phyloP scores from a whole-genome alignment of 139 green algal species.

The Chlamydomonas urium region DNA sequence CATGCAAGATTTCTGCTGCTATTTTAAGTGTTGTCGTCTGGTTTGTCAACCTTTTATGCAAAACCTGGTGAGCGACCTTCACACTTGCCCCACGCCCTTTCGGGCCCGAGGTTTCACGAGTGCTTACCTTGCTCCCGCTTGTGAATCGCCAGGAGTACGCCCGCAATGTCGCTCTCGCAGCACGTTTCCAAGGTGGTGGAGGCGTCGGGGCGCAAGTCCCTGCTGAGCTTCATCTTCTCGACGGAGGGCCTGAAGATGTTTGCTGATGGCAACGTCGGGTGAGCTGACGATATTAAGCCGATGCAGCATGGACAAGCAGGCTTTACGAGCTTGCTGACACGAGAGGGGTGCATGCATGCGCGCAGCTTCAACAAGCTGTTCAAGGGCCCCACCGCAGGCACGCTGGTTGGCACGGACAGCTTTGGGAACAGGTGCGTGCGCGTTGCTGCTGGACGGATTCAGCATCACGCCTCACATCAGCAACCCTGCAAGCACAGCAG shows the following conservation, averaged over 20 bases:
- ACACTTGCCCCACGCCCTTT: too few relatives aligned
- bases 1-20: too few relatives aligned
- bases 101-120: too few relatives aligned
- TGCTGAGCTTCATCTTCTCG: conserved; percentile 13
- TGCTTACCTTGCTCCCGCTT: too few relatives aligned
- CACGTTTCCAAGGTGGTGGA: conserved; percentile 14
- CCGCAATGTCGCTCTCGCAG: not conserved
- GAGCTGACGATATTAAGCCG: conserved; percentile 3
- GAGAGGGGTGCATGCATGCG: not conserved
- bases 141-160: too few relatives aligned
- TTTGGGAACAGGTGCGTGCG: conserved; percentile 18
- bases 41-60: too few relatives aligned
- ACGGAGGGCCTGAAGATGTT: conserved; percentile 29
- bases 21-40: too few relatives aligned
- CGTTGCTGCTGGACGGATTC: not conserved
- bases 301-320: not conserved
- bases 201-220: conserved; percentile 19
- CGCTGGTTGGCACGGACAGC: conserved; percentile 38
- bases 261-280: conserved; percentile 50
- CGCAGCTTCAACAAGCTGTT: conserved; percentile 30
- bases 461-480: not conserved
- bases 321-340: not conserved
- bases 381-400: conserved; percentile 30
- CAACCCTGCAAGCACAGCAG: not conserved
- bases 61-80: too few relatives aligned